Evolutionary conservation across 441 rosid genomes (phyloP), one percentile per base, ranked within the genome.

Genomic region (Iberis amara): DNA sequence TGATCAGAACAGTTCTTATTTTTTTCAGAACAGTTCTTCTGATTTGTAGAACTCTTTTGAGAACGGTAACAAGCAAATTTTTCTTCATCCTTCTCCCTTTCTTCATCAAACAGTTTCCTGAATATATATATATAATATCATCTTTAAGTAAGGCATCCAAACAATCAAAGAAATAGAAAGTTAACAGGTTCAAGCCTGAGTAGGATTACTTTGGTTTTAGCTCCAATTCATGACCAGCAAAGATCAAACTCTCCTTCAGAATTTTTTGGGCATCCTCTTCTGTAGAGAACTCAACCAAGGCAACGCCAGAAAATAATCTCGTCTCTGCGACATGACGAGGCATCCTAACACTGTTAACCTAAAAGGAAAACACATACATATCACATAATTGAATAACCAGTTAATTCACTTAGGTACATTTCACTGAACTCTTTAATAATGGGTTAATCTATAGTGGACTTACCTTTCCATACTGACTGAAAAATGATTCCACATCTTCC

Each of bases 301-400:
- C 95, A 61, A 85, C 75, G 15, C 96, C 98, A 71, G 70, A 72
- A 59, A 85, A 81, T 8, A 69, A 41, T 62, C 78, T 81, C 31
- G 73, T 66, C 72, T 91, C 88, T 36, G 75, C 85, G 15, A 80
- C 77, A 73, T 79, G 95, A 30, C 79, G 83, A 63, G 98, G 96
- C 76, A 85, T 61, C 71, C 96, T 87, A 72, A 87, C 88, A 60
- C 96, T 87, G 56, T 74, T 78, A 32, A 91, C 89, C 98, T 91
- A 78, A 30, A 55, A 69, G 37, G 32, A 14, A 41, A 28, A 6
- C 11, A 52, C 50, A 54, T 26, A 40, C 21, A 53, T 41, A 31
- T 38, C 31, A 62, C 11, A 53, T 46, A 18, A 4, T 35, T 15
- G 50, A 6, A 64, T 7, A 18, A 30, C 48, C 48, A 38, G 13